Base-by-base conservation (phyloP, 352 stramenopile genomes). In the Phytopythium kandeliae region DNA sequence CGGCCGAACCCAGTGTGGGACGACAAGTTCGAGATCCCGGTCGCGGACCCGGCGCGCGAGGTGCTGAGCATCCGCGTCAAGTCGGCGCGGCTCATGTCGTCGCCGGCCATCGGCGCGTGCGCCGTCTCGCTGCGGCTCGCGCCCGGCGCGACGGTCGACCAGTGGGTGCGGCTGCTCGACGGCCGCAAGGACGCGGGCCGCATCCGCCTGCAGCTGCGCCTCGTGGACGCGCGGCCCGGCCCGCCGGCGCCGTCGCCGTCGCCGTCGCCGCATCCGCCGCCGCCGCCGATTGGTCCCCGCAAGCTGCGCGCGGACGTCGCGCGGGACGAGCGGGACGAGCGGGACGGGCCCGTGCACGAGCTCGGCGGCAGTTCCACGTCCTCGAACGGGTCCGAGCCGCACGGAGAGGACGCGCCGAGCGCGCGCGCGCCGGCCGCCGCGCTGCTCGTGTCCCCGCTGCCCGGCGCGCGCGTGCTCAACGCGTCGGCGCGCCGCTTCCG, bases 61-160 rank as follows among this genome's bases (percentile, higher is more conserved):
- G 53, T 86, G 50, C 62, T 91, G 52, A 86, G 65, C 41, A 73
- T 91, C 51, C 80, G 80, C 37, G 69, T 91, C 50, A 89, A 89
- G 67, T 83, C 61, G 24, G 78, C 76, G 19, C 65, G 75, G 31
- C 64, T 91, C 45, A 83, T 91, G 74, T 73, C 77, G 36, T 73
- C 74, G 4, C 63, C 69, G 0, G 55, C 71, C 4, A 71, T 91
- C 26, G 80, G 80, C 15, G 65, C 69, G 0, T 85, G 70, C 35
- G 68, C 63, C 9, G 58, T 91, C 19, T 37, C 66, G 40, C 38
- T 91, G 15, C 62, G 62, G 25, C 57, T 86, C 28, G 48, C 89
- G 31, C 47, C 57, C n/a, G 41, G 64, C n/a, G 24, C 58, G 35
- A 85, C 71, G 0, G 52, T 71, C 35, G 80, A 91, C 59, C 70